Base-by-base conservation (phyloP, 331 rosid species). In the Spiraea crenata region DNA sequence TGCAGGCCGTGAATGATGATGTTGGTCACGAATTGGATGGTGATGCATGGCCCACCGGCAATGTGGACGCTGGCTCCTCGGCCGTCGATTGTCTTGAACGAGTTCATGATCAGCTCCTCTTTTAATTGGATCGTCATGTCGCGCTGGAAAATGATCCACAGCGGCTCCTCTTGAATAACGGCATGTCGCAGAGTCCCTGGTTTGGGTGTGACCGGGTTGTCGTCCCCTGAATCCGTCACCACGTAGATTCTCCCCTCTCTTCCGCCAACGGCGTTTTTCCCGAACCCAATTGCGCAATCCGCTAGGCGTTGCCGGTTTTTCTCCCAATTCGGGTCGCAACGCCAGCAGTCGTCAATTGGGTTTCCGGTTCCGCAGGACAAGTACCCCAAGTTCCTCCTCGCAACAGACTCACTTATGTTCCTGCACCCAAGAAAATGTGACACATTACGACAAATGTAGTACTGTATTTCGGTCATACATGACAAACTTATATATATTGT, bases 1-100 rank as follows among this genome's bases (percentile, higher is more conserved):
- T 93, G 39, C 3, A 93, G 66, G 0, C 98, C 98, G 44, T 93
- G 98, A 3, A 93, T 85, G 40, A 93, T 93, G 7, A 93, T 76
- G 74, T 93, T 89, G 5, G 92, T 90, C 67, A 93, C 98, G 73
- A 11, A 93, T 47, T 93, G 98, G 31, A 93, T 63, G 0, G 98
- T 93, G 4, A 93, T 93, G 89, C 98, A 93, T 5, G 98, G 97
- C 10, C 98, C 98, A 0, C 95, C 92, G 2, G 98, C 89, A 55
- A 93, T 85, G 85, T 93, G 98, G 4, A 93, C 98, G 49, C 88
- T 87, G 0, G 96, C 91, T 0, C 98, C 98, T 16, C 98, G 66
- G 0, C 98, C 98, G 63, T 93, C 98, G 31, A 93, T 63, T 15
- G 98, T 93, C 51, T 93, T 93, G 84, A 84, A 93, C 2, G 98